These are phyloP conservation scores for Spinellus fusiger DNA, from an alignment of 192 early-diverging fungal species.

Conservation along the genomic window DNA sequence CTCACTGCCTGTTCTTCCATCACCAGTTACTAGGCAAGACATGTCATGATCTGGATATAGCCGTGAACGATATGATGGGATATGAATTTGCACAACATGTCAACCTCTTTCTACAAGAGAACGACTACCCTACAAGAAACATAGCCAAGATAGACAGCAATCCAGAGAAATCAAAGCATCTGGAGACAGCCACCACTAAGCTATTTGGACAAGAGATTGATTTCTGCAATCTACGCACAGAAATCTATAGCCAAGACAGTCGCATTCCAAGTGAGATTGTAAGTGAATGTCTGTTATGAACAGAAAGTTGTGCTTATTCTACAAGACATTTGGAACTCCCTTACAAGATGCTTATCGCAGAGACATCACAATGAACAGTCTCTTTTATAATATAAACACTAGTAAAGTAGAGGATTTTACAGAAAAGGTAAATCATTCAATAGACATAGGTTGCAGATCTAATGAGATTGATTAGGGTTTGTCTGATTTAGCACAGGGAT, in stretches of 20 bases:
- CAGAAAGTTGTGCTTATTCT: not conserved
- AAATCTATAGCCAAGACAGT: constrained; percentile 77
- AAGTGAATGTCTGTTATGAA: constrained; percentile 12
- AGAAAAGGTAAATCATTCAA: constrained; percentile 26
- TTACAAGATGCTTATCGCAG: constrained; percentile 85
- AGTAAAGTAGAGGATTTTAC: constrained; percentile 83
- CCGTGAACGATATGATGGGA: constrained; percentile 89
- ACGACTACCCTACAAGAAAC: constrained; percentile 31
- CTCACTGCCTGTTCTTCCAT: not conserved
- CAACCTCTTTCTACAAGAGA: constrained; percentile 52
- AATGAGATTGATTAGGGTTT: constrained; percentile 46
- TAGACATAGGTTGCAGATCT: constrained; percentile 2
- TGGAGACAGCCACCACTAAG: constrained; percentile 92
- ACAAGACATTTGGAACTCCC: constrained; percentile 79
- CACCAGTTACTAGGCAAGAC: constrained; percentile 73
- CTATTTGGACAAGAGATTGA: constrained; percentile 77
- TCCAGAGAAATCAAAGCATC: constrained; percentile 94
- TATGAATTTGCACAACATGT: constrained; percentile 80
- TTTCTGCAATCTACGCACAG: constrained; percentile 94
- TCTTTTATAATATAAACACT: constrained; percentile 95
- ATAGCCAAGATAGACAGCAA: constrained; percentile 87
- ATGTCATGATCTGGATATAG: constrained; percentile 91
- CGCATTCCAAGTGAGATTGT: constrained; percentile 71
- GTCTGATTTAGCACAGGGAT: constrained; percentile 59
- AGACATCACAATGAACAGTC: constrained; percentile 96